phyloP scores from a whole-genome alignment of 371 early-diverging fungal species.

The Dinochytrium kinnereticum region DNA sequence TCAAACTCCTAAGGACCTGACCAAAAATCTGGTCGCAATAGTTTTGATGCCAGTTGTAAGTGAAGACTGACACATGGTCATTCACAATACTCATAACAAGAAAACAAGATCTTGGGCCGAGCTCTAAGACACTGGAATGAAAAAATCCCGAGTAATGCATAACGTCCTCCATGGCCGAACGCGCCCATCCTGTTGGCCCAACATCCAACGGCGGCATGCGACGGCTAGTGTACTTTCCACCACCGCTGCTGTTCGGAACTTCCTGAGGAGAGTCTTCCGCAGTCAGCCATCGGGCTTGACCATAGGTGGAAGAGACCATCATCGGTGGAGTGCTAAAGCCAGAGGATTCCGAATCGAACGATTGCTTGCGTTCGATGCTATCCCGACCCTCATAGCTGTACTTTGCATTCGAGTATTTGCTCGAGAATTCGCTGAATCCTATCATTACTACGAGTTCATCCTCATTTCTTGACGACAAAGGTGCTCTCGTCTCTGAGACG shows the following conservation, averaged over 20 bases:
- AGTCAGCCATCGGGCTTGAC: background rate
- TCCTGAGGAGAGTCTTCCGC: constrained; percentile 9
- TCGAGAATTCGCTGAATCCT: constrained; percentile 21
- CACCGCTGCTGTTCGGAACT: background rate
- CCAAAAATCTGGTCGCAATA: constrained; percentile 64
- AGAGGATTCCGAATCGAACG: constrained; percentile 32
- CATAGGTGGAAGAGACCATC: background rate
- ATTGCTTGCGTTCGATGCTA: constrained; percentile 27
- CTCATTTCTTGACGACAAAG: background rate
- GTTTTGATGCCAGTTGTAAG: constrained; percentile 71
- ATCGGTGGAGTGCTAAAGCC: constrained; percentile 11
- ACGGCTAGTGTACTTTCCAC: background rate
- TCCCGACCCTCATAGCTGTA: constrained; percentile 3
- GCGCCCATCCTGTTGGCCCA: background rate
- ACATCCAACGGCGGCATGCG: background rate
- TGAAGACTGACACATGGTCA: constrained; percentile 58
- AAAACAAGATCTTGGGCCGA: constrained; percentile 60
- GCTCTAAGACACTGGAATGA: constrained; percentile 30
- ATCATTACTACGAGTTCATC: constrained; percentile 29
- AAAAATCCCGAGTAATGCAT: constrained; percentile 32
- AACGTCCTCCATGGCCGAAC: constrained; percentile 27
- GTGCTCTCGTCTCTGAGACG: background rate
- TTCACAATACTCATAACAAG: constrained; percentile 62
- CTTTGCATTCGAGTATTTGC: constrained; percentile 11
- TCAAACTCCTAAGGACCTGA: constrained; percentile 37